A percentile compares a stretch with the other conserved stretches of the same genome.
Evolutionary conservation across 164 flowering plant genomes (phyloP).

Genomic region (Liriodendron chinense): DNA sequence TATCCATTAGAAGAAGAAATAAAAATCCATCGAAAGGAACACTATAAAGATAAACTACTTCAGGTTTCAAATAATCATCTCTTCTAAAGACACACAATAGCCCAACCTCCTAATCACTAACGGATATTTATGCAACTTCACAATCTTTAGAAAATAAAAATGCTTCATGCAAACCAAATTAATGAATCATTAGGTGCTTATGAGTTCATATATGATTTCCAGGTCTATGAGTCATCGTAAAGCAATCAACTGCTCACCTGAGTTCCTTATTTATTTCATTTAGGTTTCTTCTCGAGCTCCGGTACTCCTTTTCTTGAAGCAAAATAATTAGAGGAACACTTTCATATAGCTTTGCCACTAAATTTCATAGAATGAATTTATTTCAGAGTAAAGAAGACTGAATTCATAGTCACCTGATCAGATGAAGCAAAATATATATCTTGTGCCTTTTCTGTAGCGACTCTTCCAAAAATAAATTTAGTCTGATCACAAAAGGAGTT

Average conservation of each 20-base stretch:
- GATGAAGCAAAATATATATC: conserved; percentile 1
- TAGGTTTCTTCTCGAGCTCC: conserved; percentile 64
- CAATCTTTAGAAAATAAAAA: not conserved
- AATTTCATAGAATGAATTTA: conserved; percentile 9
- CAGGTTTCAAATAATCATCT: no score
- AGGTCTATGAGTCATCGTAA: conserved; percentile 1
- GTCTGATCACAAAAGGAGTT: conserved; percentile 85
- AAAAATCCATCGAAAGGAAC: not conserved
- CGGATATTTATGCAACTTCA: no score
- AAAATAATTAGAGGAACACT: conserved; percentile 85
- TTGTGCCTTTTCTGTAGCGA: conserved; percentile 69
- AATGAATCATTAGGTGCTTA: not conserved
- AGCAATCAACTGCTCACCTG: conserved; percentile 41
- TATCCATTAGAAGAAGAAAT: not conserved
- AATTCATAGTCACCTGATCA: not conserved
- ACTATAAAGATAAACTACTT: conserved; percentile 4
- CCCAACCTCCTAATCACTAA: no score
- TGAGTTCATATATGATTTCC: not conserved
- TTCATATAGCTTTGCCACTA: conserved; percentile 67
- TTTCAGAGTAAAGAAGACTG: conserved; percentile 6
- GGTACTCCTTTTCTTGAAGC: conserved; percentile 87
- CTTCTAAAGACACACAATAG: no score
- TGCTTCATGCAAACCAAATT: not conserved
- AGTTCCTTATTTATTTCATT: conserved; percentile 75
- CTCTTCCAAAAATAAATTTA: conserved; percentile 81